Base-by-base conservation (phyloP, 345 rosid genomes). In the Euclidium syriacum region DNA sequence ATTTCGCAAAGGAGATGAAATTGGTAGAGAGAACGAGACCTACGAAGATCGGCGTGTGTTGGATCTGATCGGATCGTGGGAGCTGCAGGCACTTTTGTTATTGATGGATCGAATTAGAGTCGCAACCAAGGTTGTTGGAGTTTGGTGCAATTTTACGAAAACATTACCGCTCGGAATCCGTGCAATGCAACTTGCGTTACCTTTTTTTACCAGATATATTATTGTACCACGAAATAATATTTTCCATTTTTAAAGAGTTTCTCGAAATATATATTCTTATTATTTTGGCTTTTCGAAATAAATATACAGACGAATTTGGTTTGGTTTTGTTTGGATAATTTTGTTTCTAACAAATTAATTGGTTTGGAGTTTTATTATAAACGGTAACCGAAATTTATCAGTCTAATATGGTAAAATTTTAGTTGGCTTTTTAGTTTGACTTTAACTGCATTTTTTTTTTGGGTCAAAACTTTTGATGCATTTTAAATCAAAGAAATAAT, bases 101-200 rank as follows among this genome's bases (percentile, higher is more conserved):
- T 3, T 20, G n/a, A 39, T 49, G 5, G 33, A 51, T 61, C 24
- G 57, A 36, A 35, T 53, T 26, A 6, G 49, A 62, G 47, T 64
- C 65, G 46, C 47, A 52, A 41, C 47, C 44, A 47, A 17, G 62
- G 53, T 68, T 60, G 73, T 58, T 62, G 58, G 34, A 19, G 51
- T 44, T 71, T 71, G 70, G 32, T 71, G 58, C 63, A 5, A 24
- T 18, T 49, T 71, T 33, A 56, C 41, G 70, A 38, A 53, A 54
- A 55, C 68, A 36, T 62, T 62, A 39, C 62, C 32, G 23, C 35
- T 27, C 18, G 16, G 72, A 38, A 4, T 58, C 36, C 11, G n/a
- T 42, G 16, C 62, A 70, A 54, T 62, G 68, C 68, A 53, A 36
- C 26, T 62, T 54, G 68, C 63, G 56, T 62, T 46, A 59, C 66